Percentiles rank a stretch among this genome's conserved stretches.
Evolutionary conservation across 306 rosid species (phyloP).

Genomic region (Citrullus colocynthis): DNA sequence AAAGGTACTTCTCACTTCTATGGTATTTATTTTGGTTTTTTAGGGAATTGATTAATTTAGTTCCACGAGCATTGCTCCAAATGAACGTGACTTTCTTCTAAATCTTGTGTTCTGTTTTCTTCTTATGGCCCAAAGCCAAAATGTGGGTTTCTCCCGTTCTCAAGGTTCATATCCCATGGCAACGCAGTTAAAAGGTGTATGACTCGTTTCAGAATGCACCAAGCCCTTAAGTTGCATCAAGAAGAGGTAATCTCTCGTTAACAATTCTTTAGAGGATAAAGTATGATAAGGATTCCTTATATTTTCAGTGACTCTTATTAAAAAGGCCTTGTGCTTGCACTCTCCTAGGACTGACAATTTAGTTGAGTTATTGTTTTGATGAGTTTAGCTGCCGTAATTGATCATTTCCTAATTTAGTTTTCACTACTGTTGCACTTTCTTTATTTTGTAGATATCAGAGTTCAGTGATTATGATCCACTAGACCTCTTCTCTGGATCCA

Average conservation of each 20-base stretch:
- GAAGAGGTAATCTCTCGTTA: conserved; percentile 43
- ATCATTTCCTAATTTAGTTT: not conserved
- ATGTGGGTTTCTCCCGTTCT: conserved; percentile 84
- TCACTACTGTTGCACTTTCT: conserved; percentile 1
- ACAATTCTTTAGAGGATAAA: not conserved
- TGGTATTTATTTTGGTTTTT: not conserved
- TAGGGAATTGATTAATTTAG: conserved; percentile 1
- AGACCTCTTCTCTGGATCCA: conserved; percentile 74
- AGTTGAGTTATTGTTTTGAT: not conserved
- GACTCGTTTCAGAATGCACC: conserved; percentile 91
- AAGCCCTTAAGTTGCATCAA: conserved; percentile 67
- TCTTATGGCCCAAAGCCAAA: conserved; percentile 48
- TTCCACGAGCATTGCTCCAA: not conserved
- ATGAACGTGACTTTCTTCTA: not conserved
- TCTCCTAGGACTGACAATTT: not conserved
- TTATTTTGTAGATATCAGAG: conserved; percentile 46
- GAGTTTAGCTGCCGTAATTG: not conserved
- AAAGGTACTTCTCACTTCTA: conserved; percentile 35
- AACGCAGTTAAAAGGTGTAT: conserved; percentile 50
- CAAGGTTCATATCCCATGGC: conserved; percentile 60
- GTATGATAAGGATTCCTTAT: not conserved
- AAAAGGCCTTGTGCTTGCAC: too few species aligned
- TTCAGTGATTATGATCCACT: conserved; percentile 75
- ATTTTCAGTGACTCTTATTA: too few species aligned
- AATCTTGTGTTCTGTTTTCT: conserved; percentile 7